phyloP scores from a whole-genome alignment of 768 basidiomycete genomes.

The Dioszegia aurantiaca region DNA sequence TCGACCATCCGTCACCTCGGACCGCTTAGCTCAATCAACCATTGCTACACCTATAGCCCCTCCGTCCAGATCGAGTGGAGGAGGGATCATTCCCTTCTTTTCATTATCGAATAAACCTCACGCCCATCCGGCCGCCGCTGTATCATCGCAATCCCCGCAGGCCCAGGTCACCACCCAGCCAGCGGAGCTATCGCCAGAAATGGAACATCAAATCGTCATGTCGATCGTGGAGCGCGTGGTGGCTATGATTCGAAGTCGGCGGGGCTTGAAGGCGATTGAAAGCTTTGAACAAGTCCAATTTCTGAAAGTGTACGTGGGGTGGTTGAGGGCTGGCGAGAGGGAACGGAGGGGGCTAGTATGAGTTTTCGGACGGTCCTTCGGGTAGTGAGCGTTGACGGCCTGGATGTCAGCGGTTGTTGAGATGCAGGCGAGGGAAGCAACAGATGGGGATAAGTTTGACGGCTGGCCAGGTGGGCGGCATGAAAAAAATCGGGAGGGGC shows the following conservation, averaged over 20 bases:
- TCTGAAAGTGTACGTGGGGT: slow-evolving; percentile 41
- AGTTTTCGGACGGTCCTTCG: neutral
- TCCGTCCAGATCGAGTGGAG: neutral
- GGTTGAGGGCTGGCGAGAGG: slow-evolving; percentile 31
- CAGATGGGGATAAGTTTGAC: no score
- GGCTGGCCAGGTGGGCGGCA: no score
- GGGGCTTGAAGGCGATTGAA: slow-evolving; percentile 88
- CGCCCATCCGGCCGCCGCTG: no score
- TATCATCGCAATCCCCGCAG: neutral
- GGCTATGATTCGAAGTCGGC: slow-evolving; percentile 65
- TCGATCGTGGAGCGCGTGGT: slow-evolving; percentile 72
- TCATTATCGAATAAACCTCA: neutral
- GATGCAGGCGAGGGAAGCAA: no score
- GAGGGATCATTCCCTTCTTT: neutral
- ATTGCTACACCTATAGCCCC: neutral
- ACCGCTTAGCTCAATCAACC: neutral
- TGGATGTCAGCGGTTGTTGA: no score
- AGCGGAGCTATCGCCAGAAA: slow-evolving; percentile 11
- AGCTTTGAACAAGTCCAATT: slow-evolving; percentile 80
- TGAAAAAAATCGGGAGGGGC: no score
- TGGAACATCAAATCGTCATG: slow-evolving; percentile 55
- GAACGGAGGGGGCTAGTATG: neutral
- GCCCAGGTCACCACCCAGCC: neutral
- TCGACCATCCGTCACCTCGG: slow-evolving; percentile 5
- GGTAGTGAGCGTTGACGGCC: neutral